phyloP scores from a whole-genome alignment of 257 asterid genomes.

The Voacanga thouarsii region DNA sequence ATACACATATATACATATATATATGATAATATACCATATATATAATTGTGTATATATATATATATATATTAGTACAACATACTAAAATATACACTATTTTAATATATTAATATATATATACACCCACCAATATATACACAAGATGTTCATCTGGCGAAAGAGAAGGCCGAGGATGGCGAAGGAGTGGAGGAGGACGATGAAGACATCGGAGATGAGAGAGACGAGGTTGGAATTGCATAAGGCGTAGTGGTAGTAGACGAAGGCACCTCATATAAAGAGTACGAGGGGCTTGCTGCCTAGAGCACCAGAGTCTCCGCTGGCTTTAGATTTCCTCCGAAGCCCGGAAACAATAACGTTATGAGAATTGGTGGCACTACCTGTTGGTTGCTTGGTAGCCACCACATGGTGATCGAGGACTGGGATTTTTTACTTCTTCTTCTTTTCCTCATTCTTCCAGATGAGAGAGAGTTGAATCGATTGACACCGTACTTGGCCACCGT shows the following conservation, averaged over 20 bases:
- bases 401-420: too few species aligned
- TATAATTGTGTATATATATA: too few species aligned
- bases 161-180: conserved; percentile 94
- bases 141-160: conserved; percentile 89
- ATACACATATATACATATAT: too few species aligned
- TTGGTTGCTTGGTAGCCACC: background rate
- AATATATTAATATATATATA: too few species aligned
- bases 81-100: too few species aligned
- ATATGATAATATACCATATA: too few species aligned
- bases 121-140: too few species aligned
- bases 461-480: too few species aligned
- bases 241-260: conserved; percentile 92
- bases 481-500: too few species aligned
- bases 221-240: conserved; percentile 67
- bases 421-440: too few species aligned
- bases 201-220: conserved; percentile 80
- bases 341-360: background rate
- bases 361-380: background rate
- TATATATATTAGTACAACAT: too few species aligned
- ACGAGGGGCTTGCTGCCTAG: conserved; percentile 45
- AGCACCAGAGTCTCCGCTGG: conserved; percentile 21
- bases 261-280: conserved; percentile 62
- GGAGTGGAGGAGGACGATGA: conserved; percentile 85
- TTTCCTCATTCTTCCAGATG: too few species aligned
- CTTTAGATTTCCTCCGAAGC: background rate